These are phyloP conservation scores for Aspergillus tanneri DNA, from an alignment of 2,329 filamentous ascomycete species.

Conservation along the genomic window DNA sequence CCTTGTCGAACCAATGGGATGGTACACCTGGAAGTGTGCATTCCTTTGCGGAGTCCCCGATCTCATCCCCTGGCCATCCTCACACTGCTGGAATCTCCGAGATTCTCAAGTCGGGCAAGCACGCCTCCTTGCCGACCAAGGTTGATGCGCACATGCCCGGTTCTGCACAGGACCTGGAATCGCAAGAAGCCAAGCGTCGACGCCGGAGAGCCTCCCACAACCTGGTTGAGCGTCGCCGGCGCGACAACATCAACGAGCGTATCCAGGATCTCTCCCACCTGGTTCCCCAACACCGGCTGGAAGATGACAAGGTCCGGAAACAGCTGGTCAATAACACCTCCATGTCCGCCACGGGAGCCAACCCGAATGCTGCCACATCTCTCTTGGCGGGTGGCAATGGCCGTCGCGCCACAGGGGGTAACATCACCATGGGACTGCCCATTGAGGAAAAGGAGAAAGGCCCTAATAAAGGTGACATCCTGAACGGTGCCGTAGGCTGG, in stretches of 20 bases:
- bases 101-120: constrained; percentile 77
- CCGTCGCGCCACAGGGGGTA: constrained; percentile 73
- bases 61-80: constrained; percentile 68
- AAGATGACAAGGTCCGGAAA: constrained; percentile 96
- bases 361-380: constrained; percentile 65
- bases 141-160: constrained; percentile 57
- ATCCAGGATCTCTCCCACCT: constrained; percentile 95
- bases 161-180: constrained; percentile 58
- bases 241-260: constrained; percentile 98
- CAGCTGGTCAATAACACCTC: constrained; percentile 90
- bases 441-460: constrained; percentile 98
- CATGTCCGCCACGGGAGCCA: constrained; percentile 73
- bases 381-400: constrained; percentile 82
- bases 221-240: constrained; percentile 85
- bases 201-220: constrained; percentile 93
- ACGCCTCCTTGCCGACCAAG: constrained; percentile 86
- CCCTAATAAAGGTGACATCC: constrained; percentile 96
- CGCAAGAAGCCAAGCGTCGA: constrained; percentile 91
- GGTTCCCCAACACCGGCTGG: constrained; percentile 85
- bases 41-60: constrained; percentile 81
- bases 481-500: constrained; percentile 96
- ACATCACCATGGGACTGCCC: constrained; percentile 88
- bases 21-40: constrained; percentile 79
- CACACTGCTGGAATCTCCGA: constrained; percentile 77
- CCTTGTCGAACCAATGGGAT: constrained; percentile 84